Evolutionary conservation across 1,139 yeast species (phyloP).

Genomic region (Protomyces macrosporus): DNA sequence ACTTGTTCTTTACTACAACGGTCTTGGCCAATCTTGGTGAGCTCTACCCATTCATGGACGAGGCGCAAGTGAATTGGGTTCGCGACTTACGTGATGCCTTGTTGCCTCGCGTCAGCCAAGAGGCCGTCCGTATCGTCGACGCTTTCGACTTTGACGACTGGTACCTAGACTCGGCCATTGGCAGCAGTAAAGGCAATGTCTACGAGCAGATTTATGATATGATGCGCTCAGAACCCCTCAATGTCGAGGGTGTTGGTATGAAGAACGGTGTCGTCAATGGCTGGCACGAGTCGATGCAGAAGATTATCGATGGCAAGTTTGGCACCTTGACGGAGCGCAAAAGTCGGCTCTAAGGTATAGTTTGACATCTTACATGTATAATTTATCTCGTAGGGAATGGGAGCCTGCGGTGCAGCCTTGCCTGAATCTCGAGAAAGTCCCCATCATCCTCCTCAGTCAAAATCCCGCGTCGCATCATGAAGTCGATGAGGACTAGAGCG

Average conservation of each 20-base stretch:
- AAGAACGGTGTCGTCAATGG: conserved; percentile 22
- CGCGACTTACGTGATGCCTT: conserved; percentile 40
- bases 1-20: conserved; percentile 61
- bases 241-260: conserved; percentile 22
- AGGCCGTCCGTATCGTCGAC: conserved; percentile 80
- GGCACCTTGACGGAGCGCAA: conserved; percentile 17
- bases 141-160: conserved; percentile 81
- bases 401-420: conserved; percentile 59
- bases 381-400: conserved; percentile 56
- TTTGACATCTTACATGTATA: background rate
- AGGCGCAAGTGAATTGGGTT: conserved; percentile 39
- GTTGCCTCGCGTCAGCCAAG: conserved; percentile 48
- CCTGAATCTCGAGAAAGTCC: conserved; percentile 53
- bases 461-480: conserved; percentile 73
- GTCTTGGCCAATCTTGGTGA: conserved; percentile 71
- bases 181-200: conserved; percentile 77
- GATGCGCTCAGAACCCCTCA: conserved; percentile 33
- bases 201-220: conserved; percentile 62
- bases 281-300: conserved; percentile 20
- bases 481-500: conserved; percentile 72
- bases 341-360: conserved; percentile 2
- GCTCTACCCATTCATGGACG: conserved; percentile 59
- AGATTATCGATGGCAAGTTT: conserved; percentile 15
- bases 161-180: conserved; percentile 79
- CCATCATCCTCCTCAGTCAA: conserved; percentile 59